Evolutionary conservation across 2,329 filamentous ascomycete species (phyloP), one percentile per base, ranked within the genome.

Genomic region (Monilinia fructicola): DNA sequence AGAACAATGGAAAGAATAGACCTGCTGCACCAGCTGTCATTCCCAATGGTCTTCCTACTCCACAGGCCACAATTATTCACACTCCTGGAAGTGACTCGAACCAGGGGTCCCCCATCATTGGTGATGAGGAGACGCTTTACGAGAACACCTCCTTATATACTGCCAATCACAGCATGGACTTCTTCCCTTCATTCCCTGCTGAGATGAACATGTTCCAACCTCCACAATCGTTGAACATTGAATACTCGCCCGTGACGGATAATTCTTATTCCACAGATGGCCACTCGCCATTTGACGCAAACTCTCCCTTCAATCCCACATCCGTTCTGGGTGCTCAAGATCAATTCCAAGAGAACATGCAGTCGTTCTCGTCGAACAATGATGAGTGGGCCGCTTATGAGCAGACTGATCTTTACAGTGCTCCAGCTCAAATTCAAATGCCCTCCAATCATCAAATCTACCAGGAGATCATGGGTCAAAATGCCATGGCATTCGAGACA

Each of bases 1-100:
- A 97, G 85, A 93, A 90, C 78, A 97, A 96, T 75, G 90, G 91
- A 76, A 91, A 90, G 80, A 75, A 76, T 65, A 73, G 73, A 54
- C 75, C 75, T 63, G 44, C 63, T 44, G 66, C 78, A 76, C 72
- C 79, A 81, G 65, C 81, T 81, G 79, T 64, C 28, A 65, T 67
- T 18, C 68, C 67, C 26, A 70, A 67, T 52, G 73, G 73, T 73
- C 79, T 90, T 65, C 85, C 85, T 1, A 87, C 87, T 40, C 89
- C 90, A 65, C 77, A 83, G 74, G 84, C 82, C 66, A 82, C 84
- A 60, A 78, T 80, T 26, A 78, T 83, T 46, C 81, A 84, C 31
- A 90, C 88, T 18, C 86, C 87, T 52, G 83, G 83, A 28, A 81
- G 85, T 67, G 83, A 87, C 54, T 71, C 71, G 9, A 68, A 74